These are phyloP conservation scores for Penicillium sp. DNA, from an alignment of 2,329 filamentous ascomycete genomes.

Conservation along the genomic window DNA sequence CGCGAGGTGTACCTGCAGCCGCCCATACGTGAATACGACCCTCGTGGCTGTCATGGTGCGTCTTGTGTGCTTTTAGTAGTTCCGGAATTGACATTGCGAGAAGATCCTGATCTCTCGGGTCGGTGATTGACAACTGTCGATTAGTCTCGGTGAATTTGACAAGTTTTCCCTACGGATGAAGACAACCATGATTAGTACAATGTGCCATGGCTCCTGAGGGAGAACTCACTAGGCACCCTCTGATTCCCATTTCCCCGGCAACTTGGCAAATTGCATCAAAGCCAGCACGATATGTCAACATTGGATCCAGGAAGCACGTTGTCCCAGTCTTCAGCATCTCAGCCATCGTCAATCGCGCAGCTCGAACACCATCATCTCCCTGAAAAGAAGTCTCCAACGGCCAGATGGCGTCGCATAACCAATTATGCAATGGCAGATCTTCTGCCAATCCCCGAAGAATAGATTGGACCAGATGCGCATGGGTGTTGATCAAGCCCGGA, in stretches of 20 bases:
- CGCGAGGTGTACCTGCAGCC: conserved; percentile 48
- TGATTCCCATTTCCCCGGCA: conserved; percentile 37
- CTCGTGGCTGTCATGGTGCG: conserved; percentile 35
- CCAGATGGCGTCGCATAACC: conserved; percentile 41
- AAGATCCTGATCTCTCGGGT: conserved; percentile 31
- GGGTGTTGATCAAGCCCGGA: conserved; percentile 41
- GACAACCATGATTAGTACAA: neutral
- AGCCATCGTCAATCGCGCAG: conserved; percentile 36
- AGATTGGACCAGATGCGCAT: conserved; percentile 41
- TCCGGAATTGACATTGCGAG: conserved; percentile 32
- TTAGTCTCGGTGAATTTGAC: conserved; percentile 31
- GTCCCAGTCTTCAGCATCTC: conserved; percentile 44
- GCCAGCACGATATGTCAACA: conserved; percentile 34
- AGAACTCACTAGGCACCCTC: conserved; percentile 32
- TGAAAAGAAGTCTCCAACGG: conserved; percentile 40
- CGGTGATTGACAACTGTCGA: conserved; percentile 30
- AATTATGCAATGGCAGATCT: conserved; percentile 29
- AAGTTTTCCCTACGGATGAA: conserved; percentile 12
- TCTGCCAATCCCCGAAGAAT: conserved; percentile 37
- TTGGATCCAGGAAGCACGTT: conserved; percentile 42
- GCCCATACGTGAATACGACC: conserved; percentile 55
- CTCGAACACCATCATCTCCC: conserved; percentile 37
- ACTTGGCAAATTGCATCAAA: conserved; percentile 34
- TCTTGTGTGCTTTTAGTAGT: conserved; percentile 23
- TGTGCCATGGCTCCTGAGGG: neutral